A percentile compares a stretch with the other conserved stretches of the same genome.
Conservation (phyloP, 1,139 yeast genomes). For the Kodamaea ohmeri region DNA sequence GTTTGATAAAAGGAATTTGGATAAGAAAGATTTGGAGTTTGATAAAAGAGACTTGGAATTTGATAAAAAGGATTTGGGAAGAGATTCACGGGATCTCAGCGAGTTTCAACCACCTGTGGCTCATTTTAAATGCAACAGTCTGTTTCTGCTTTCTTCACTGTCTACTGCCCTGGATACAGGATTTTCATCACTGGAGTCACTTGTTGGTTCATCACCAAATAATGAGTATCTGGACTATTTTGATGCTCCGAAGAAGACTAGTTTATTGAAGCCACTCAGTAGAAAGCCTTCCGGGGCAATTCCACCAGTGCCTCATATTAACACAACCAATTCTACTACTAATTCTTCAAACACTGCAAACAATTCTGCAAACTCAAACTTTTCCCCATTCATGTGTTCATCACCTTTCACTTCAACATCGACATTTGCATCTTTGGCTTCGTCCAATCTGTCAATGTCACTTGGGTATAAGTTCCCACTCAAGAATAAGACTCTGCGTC, state of each 20-base stretch:
- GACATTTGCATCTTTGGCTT: neutral
- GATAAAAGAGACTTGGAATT: no score
- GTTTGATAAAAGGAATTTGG: no score
- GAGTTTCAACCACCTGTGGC: slow-evolving; percentile 10
- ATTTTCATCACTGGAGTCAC: slow-evolving; percentile 9
- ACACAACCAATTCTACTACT: neutral
- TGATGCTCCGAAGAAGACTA: slow-evolving; percentile 10
- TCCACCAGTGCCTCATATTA: slow-evolving; percentile 7
- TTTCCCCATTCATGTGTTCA: neutral
- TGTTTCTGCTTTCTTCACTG: slow-evolving; percentile 9
- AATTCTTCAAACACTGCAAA: neutral
- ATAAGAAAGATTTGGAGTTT: no score
- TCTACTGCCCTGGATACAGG: slow-evolving; percentile 9
- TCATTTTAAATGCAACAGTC: slow-evolving; percentile 9
- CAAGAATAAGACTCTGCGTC: slow-evolving; percentile 19
- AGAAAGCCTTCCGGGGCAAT: slow-evolving; percentile 21
- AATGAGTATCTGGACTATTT: slow-evolving; percentile 13
- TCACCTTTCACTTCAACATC: neutral
- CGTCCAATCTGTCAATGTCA: slow-evolving; percentile 1
- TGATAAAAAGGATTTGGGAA: no score
- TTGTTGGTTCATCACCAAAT: slow-evolving; percentile 12
- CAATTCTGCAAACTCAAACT: neutral
- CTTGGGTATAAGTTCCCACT: slow-evolving; percentile 22
- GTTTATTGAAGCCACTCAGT: slow-evolving; percentile 20
- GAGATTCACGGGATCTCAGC: no score